Conservation (phyloP, 768 basidiomycete species). For the Crepidotus variabilis region DNA sequence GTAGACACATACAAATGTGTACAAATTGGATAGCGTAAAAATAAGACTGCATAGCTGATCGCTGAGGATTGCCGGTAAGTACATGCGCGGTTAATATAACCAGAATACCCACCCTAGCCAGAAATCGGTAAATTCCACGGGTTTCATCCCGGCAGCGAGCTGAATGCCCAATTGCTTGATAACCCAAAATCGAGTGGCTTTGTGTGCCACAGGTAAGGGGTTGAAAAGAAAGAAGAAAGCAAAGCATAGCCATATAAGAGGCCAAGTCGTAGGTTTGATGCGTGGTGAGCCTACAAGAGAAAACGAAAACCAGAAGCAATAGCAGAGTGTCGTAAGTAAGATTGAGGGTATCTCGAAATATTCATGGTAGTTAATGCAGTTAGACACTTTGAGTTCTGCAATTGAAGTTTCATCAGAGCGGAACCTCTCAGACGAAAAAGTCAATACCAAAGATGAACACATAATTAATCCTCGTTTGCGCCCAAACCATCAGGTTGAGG, state of each 20-base stretch:
- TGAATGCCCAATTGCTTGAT: slow-evolving; percentile 60
- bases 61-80: slow-evolving; percentile 28
- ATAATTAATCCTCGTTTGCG: slow-evolving; percentile 78
- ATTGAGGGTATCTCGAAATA: slow-evolving; percentile 70
- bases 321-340: slow-evolving; percentile 68
- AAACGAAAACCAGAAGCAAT: slow-evolving; percentile 86
- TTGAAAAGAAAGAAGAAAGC: slow-evolving; percentile 58
- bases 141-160: slow-evolving; percentile 61
- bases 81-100: not conserved
- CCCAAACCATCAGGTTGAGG: slow-evolving; percentile 81
- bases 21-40: slow-evolving; percentile 72
- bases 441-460: slow-evolving; percentile 82
- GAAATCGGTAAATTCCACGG: slow-evolving; percentile 88
- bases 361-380: slow-evolving; percentile 72
- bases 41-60: slow-evolving; percentile 81
- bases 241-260: slow-evolving; percentile 76
- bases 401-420: not conserved
- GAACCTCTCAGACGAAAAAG: slow-evolving; percentile 10
- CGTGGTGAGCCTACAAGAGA: slow-evolving; percentile 47
- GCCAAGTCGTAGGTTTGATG: slow-evolving; percentile 73
- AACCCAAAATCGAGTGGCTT: slow-evolving; percentile 78
- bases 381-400: slow-evolving; percentile 65
- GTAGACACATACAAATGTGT: slow-evolving; percentile 75
- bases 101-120: slow-evolving; percentile 71
- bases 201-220: slow-evolving; percentile 67